Conservation (phyloP, 2,329 filamentous ascomycete genomes). For the Fusarium sp. region DNA sequence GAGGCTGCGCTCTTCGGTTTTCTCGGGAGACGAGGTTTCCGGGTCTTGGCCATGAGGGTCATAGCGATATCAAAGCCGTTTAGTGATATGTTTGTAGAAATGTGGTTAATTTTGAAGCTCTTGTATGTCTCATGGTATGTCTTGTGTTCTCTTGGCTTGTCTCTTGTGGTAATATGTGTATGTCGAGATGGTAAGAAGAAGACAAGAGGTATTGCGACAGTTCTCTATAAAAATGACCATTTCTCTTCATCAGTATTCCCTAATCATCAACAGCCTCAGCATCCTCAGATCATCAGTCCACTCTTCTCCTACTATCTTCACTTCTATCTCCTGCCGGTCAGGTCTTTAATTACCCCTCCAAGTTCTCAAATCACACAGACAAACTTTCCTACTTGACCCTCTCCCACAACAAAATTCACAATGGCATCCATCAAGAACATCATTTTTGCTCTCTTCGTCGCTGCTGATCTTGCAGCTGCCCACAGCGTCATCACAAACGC, state of each 20-base stretch:
- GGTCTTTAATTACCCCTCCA: background rate
- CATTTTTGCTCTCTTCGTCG: background rate
- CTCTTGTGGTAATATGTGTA: background rate
- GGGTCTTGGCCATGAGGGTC: constrained; percentile 35
- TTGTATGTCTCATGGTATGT: background rate
- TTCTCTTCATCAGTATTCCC: background rate
- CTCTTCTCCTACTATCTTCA: background rate
- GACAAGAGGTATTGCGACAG: fast-evolving
- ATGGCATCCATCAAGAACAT: constrained; percentile 15
- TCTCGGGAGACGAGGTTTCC: constrained; percentile 2
- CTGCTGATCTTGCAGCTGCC: background rate
- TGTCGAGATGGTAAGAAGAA: background rate
- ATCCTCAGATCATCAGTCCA: background rate
- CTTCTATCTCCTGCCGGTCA: constrained; percentile 5
- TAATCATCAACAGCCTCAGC: background rate
- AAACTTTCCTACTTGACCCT: too few species aligned
- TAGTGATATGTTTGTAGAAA: background rate
- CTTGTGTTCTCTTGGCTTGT: background rate
- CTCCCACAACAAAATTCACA: background rate
- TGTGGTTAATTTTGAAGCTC: background rate
- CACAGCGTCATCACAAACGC: constrained; percentile 40
- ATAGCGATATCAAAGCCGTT: constrained; percentile 41
- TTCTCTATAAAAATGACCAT: background rate
- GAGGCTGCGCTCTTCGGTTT: constrained; percentile 3
- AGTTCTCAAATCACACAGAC: background rate